Evolutionary conservation across 2,329 filamentous ascomycete species (phyloP), one percentile per base, ranked within the genome.

Genomic region (Pseudogymnoascus sp.): DNA sequence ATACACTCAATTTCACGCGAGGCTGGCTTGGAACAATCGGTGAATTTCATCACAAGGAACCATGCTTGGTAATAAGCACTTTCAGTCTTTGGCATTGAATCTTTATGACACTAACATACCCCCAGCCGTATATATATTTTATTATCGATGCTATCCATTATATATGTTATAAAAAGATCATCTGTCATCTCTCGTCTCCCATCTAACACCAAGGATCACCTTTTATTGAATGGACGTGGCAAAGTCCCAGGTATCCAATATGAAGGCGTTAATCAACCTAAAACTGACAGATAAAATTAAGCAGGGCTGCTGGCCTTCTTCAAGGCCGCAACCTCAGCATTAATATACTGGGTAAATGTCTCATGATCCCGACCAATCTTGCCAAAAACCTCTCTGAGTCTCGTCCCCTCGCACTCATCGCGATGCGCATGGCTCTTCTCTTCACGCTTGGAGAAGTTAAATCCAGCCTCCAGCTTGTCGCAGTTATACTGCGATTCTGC

Each of bases 401-500:
- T 56, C 7, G 60, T 60, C 10, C 57, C 30, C 57, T 63, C 61
- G 21, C 61, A 63, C 30, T 63, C 57, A 2, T 59, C 61, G 2
- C 34, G 45, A 28, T 26, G 28, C 9, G 33, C 23, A 18, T 59
- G 19, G 13, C 30, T 9, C 8, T 56, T 10, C 65, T 62, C 62
- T 71, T 55, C 39, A 65, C 45, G 2, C 67, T 73, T 76, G 8
- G 65, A 62, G 33, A 72, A 66, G 57, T 71, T 68, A 15, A 75
- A 60, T 30, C 73, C 74, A 1, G 71, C 64, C 3, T 69, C 68
- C 0, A 74, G 71, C 28, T 67, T 67, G 33, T 71, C 71, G 68
- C 81, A 82, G 66, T 80, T 81, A 65, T 80, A 74, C 69, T 82
- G 74, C 23, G 76, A 73, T 45, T 81, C 73, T 7, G 73, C 79